A percentile compares a stretch with the other conserved stretches of the same genome.
These are phyloP conservation scores for Yamadazyma taylorii DNA, from an alignment of 1,139 yeast species.

Conservation along the genomic window DNA sequence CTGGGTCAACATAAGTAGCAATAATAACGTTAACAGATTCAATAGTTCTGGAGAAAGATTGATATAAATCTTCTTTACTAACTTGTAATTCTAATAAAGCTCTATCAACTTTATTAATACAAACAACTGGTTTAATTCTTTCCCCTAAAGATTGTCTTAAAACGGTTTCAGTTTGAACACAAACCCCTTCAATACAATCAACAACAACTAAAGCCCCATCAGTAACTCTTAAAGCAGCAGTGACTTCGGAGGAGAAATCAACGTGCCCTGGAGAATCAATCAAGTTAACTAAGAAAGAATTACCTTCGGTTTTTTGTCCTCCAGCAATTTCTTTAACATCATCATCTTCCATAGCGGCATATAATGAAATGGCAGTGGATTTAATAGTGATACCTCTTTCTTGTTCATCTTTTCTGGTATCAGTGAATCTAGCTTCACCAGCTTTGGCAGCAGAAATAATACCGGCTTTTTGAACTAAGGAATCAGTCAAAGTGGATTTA, in stretches of 20 bases:
- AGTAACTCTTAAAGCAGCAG: constrained; percentile 99
- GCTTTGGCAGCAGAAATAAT: constrained; percentile 99
- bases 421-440: constrained; percentile 99
- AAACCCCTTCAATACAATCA: constrained; percentile 99
- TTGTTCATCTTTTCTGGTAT: constrained; percentile 99
- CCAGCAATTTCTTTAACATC: constrained; percentile 87
- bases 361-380: constrained; percentile 98
- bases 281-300: constrained; percentile 94
- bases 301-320: constrained; percentile 85
- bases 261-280: constrained; percentile 99
- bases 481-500: constrained; percentile 98
- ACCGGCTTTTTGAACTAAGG: constrained; percentile 99
- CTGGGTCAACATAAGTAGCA: constrained; percentile 90
- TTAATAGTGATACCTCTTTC: constrained; percentile 96
- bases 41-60: constrained; percentile 97
- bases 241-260: constrained; percentile 99
- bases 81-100: constrained; percentile 98
- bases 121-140: constrained; percentile 98
- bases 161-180: constrained; percentile 99
- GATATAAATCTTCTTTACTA: constrained; percentile 98
- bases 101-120: constrained; percentile 99
- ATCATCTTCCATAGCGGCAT: constrained; percentile 84
- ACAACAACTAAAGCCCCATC: constrained; percentile 99
- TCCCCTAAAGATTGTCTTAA: constrained; percentile 99
- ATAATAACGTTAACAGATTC: constrained; percentile 99